phyloP scores from a whole-genome alignment of 129 eudicot genomes.

The Saussurea involucrata region DNA sequence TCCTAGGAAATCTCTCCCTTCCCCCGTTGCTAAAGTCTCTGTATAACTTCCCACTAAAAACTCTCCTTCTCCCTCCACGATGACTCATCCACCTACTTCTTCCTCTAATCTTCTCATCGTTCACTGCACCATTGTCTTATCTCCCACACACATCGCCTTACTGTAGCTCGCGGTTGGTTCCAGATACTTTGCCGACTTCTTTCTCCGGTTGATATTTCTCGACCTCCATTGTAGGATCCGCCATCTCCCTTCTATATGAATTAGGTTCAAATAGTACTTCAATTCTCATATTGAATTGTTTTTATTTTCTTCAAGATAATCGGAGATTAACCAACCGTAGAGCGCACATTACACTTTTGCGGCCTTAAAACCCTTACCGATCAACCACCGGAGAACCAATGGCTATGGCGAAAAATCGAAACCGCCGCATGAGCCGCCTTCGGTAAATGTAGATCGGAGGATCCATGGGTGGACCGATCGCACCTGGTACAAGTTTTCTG shows the following conservation, averaged over 20 bases:
- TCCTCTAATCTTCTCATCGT: no score
- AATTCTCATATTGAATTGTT: not conserved
- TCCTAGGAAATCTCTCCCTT: no score
- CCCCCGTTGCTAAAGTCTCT: no score
- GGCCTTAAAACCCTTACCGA: not conserved
- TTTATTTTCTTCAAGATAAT: not conserved
- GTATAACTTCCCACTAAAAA: no score
- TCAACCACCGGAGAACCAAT: slow-evolving; percentile 8
- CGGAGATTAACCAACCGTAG: not conserved
- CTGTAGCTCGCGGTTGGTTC: not conserved
- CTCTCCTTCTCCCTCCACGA: no score
- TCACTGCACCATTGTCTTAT: no score
- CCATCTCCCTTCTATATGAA: not conserved
- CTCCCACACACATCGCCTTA: not conserved
- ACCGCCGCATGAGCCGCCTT: no score
- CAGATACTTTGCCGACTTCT: not conserved
- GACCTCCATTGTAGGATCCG: not conserved
- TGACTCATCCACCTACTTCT: no score
- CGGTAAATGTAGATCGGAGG: no score
- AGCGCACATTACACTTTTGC: not conserved
- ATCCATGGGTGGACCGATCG: no score
- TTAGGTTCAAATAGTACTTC: not conserved
- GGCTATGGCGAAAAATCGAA: slow-evolving; percentile 12
- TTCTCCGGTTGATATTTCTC: not conserved
- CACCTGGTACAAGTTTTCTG: no score